Percentiles rank a stretch among this genome's conserved stretches.
Evolutionary conservation across 2,329 filamentous ascomycete species (phyloP).

Genomic region (Stagonosporopsis tanaceti): DNA sequence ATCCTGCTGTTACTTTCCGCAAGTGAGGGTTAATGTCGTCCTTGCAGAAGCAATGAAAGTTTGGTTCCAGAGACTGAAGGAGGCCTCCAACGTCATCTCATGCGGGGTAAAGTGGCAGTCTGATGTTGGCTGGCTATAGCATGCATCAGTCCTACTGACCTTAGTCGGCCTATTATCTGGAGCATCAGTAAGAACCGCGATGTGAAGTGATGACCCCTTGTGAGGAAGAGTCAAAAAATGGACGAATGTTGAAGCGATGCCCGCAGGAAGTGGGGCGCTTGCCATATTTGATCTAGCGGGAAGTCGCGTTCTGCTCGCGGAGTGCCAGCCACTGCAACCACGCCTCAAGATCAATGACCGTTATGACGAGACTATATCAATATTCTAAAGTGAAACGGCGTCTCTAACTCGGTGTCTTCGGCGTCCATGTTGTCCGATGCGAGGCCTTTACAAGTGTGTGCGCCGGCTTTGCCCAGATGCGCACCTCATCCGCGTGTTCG

Average conservation of each 20-base stretch:
- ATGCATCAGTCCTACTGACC: neutral
- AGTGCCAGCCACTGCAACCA: neutral
- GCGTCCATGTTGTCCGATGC: neutral
- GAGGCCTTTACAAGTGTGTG: neutral
- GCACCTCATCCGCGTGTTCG: slow-evolving; percentile 18
- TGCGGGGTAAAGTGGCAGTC: neutral
- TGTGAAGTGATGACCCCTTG: neutral
- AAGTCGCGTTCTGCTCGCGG: neutral
- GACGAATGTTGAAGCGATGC: neutral
- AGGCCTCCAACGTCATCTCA: neutral
- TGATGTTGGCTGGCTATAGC: neutral
- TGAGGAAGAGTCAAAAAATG: neutral
- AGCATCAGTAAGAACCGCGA: neutral
- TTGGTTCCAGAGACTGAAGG: neutral
- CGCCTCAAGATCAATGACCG: no score
- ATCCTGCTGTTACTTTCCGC: neutral
- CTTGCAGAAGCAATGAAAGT: neutral
- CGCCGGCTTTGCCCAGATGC: neutral
- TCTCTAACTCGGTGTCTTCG: slow-evolving; percentile 1
- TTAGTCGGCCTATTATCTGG: neutral
- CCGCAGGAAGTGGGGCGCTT: neutral
- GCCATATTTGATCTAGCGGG: neutral
- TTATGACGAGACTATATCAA: neutral
- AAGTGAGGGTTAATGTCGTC: no score
- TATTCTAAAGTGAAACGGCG: neutral